These are phyloP conservation scores for Mucor indicus DNA, from an alignment of 371 early-diverging fungal genomes.

Conservation along the genomic window DNA sequence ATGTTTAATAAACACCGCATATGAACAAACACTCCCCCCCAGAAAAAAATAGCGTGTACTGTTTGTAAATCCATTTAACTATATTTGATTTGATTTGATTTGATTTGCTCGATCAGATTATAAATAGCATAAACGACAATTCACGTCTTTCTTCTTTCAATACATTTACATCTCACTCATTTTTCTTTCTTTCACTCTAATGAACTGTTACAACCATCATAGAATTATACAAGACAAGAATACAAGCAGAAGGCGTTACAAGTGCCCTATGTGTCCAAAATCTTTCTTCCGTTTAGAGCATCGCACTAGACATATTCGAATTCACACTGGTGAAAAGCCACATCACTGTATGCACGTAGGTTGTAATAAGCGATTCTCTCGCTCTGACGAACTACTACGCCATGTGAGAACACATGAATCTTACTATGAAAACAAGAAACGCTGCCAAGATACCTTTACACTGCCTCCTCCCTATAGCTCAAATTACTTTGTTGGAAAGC, in stretches of 20 bases:
- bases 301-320: slow-evolving; percentile 76
- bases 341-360: slow-evolving; percentile 65
- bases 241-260: slow-evolving; percentile 35
- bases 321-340: slow-evolving; percentile 88
- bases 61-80: too few species aligned
- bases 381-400: slow-evolving; percentile 81
- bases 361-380: slow-evolving; percentile 79
- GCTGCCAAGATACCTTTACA: too few species aligned
- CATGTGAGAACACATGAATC: slow-evolving; percentile 65
- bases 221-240: neutral
- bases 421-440: too few species aligned
- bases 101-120: too few species aligned
- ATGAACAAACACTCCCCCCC: too few species aligned
- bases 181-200: neutral
- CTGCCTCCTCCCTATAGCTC: too few species aligned
- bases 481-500: too few species aligned
- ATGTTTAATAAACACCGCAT: too few species aligned
- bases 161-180: neutral
- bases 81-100: too few species aligned
- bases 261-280: slow-evolving; percentile 56
- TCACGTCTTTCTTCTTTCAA: neutral
- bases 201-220: too few species aligned
- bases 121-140: neutral
- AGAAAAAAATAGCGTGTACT: too few species aligned
- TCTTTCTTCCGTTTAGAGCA: slow-evolving; percentile 67